Evolutionary conservation across 1,284 basidiomycete species (phyloP).

Genomic region (Ustilago esculenta): DNA sequence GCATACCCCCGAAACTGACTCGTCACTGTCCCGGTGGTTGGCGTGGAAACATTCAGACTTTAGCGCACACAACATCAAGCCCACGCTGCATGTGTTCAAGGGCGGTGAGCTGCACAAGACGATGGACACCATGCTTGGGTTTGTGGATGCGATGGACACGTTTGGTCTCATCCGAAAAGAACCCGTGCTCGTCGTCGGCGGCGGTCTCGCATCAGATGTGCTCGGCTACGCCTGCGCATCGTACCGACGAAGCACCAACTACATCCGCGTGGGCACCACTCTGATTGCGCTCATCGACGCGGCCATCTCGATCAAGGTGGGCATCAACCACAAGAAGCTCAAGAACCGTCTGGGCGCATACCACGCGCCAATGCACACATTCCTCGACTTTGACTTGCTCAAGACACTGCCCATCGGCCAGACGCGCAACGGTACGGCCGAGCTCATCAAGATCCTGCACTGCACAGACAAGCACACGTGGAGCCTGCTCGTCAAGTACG

Average conservation of each 20-base stretch:
- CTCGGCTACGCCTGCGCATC: slow-evolving; percentile 69
- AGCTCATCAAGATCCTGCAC: slow-evolving; percentile 70
- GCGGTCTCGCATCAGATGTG: slow-evolving; percentile 68
- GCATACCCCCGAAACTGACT: too few relatives aligned
- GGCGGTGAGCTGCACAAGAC: slow-evolving; percentile 70
- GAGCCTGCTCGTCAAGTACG: slow-evolving; percentile 69
- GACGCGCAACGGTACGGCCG: slow-evolving; percentile 70
- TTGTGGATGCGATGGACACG: slow-evolving; percentile 69
- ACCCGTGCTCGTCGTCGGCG: slow-evolving; percentile 69
- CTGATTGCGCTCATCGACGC: slow-evolving; percentile 70
- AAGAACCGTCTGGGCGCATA: slow-evolving; percentile 68
- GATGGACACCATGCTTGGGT: slow-evolving; percentile 69
- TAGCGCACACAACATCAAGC: slow-evolving; percentile 67
- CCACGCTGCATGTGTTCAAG: slow-evolving; percentile 69
- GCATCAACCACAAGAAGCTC: slow-evolving; percentile 63
- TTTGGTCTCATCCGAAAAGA: slow-evolving; percentile 70
- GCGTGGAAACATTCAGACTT: slow-evolving; percentile 67
- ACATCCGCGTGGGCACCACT: slow-evolving; percentile 70
- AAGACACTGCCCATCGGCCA: slow-evolving; percentile 69
- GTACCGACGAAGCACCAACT: slow-evolving; percentile 69
- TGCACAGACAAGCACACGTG: slow-evolving; percentile 69
- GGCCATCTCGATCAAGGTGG: slow-evolving; percentile 69
- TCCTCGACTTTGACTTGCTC: slow-evolving; percentile 70
- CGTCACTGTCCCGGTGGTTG: too few relatives aligned
- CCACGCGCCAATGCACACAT: slow-evolving; percentile 70